These are phyloP conservation scores for Fraxinus cuspidata DNA, from an alignment of 257 asterid species.

Conservation along the genomic window DNA sequence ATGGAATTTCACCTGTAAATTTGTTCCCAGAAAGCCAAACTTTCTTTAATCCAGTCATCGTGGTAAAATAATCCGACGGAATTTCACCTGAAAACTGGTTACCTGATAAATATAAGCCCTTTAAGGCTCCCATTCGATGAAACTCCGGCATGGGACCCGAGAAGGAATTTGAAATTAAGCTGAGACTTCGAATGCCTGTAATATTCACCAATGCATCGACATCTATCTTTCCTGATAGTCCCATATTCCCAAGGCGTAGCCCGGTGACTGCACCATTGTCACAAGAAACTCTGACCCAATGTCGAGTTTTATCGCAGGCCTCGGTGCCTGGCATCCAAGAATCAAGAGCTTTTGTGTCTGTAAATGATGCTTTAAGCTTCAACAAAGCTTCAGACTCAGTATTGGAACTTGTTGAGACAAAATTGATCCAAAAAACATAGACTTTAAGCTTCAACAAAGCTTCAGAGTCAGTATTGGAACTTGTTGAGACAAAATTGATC, in stretches of 20 bases:
- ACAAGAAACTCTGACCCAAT: constrained; percentile 65
- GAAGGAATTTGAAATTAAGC: constrained; percentile 49
- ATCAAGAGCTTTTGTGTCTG: constrained; percentile 48
- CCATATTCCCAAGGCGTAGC: constrained; percentile 47
- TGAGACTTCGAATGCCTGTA: constrained; percentile 49
- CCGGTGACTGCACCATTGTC: constrained; percentile 43
- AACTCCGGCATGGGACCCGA: constrained; percentile 80
- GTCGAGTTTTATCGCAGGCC: constrained; percentile 45
- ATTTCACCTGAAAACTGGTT: constrained; percentile 75
- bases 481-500: constrained; percentile 25
- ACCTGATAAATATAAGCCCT: constrained; percentile 51
- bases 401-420: constrained; percentile 29
- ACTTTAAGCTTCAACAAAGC: too few species aligned
- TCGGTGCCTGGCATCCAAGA: constrained; percentile 71
- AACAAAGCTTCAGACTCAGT: constrained; percentile 65
- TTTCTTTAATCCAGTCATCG: constrained; percentile 62
- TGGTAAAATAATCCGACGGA: constrained; percentile 49
- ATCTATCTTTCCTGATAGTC: constrained; percentile 64
- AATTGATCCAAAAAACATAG: constrained; percentile 28
- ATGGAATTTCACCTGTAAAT: constrained; percentile 63
- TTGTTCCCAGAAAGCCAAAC: constrained; percentile 65
- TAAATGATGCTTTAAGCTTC: constrained; percentile 51
- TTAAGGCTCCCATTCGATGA: constrained; percentile 46
- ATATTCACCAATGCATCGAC: constrained; percentile 60
- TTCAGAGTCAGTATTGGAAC: constrained; percentile 52